Conservation (phyloP, 2,329 filamentous ascomycete species). For the Teratosphaeria epicoccoides region DNA sequence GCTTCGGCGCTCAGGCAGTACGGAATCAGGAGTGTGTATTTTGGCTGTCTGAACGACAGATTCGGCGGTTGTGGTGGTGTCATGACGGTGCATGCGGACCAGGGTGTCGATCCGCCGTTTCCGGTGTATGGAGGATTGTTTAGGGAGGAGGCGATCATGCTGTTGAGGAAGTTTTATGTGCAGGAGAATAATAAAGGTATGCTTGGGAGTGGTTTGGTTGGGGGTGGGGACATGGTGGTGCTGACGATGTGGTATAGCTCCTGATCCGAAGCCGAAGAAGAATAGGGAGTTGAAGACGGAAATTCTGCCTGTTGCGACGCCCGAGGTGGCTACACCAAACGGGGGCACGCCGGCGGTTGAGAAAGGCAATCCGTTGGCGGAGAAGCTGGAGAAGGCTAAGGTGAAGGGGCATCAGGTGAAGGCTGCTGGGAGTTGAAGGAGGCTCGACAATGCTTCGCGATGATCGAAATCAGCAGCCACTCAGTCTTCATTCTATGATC, state of each 20-base stretch:
- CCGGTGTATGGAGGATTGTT: constrained; percentile 79
- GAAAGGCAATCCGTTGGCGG: neutral
- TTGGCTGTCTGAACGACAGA: constrained; percentile 89
- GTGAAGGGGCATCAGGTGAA: neutral
- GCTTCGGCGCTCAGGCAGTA: constrained; percentile 85
- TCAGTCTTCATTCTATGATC: too few species aligned
- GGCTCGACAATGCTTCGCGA: too few species aligned
- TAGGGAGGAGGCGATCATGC: constrained; percentile 82
- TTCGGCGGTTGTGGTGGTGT: constrained; percentile 96
- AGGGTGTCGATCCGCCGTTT: constrained; percentile 66
- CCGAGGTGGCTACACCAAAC: constrained; percentile 3
- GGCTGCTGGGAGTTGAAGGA: neutral
- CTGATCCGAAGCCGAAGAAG: constrained; percentile 54
- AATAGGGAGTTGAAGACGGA: constrained; percentile 52
- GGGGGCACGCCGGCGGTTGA: neutral
- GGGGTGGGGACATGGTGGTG: neutral
- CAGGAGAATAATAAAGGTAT: constrained; percentile 90
- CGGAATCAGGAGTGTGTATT: constrained; percentile 80
- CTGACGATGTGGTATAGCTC: constrained; percentile 33
- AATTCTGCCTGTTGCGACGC: constrained; percentile 32
- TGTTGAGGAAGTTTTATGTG: constrained; percentile 89
- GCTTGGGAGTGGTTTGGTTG: constrained; percentile 11
- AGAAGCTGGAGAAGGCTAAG: constrained; percentile 1
- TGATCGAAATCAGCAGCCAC: too few species aligned
- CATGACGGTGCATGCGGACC: constrained; percentile 68